These are phyloP conservation scores for Trapa incisa DNA, from an alignment of 345 rosid species.

Conservation along the genomic window DNA sequence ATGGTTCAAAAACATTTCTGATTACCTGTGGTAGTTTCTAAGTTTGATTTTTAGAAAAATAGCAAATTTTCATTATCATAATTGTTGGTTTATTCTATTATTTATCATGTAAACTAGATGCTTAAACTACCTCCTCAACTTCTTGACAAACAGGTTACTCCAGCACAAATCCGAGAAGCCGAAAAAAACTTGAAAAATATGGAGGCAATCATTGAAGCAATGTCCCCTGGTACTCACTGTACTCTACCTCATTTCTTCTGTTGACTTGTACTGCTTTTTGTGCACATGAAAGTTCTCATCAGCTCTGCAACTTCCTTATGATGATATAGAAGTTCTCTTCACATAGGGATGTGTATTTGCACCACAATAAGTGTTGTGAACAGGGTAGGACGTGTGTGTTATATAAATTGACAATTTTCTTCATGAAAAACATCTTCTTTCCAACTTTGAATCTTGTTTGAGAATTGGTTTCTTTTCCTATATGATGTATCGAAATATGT, in stretches of 20 bases:
- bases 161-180: conserved; percentile 87
- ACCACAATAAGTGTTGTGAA: background rate
- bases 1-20: background rate
- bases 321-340: background rate
- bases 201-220: conserved; percentile 88
- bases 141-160: conserved; percentile 44
- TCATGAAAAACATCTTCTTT: background rate
- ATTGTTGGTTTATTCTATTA: background rate
- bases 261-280: background rate
- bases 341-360: background rate
- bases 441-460: background rate
- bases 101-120: conserved; percentile 7
- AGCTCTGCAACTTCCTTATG: background rate
- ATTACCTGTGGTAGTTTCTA: background rate
- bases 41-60: background rate
- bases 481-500: background rate
- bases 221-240: conserved; percentile 70
- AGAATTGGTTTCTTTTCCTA: background rate
- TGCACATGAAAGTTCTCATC: background rate
- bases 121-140: background rate
- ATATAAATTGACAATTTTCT: background rate
- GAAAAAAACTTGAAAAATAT: conserved; percentile 74
- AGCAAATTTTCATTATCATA: background rate
- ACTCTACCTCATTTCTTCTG: background rate
- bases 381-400: background rate